A percentile compares a stretch with the other conserved stretches of the same genome.
Conservation (phyloP, 345 rosid genomes). For the Populus alba region DNA sequence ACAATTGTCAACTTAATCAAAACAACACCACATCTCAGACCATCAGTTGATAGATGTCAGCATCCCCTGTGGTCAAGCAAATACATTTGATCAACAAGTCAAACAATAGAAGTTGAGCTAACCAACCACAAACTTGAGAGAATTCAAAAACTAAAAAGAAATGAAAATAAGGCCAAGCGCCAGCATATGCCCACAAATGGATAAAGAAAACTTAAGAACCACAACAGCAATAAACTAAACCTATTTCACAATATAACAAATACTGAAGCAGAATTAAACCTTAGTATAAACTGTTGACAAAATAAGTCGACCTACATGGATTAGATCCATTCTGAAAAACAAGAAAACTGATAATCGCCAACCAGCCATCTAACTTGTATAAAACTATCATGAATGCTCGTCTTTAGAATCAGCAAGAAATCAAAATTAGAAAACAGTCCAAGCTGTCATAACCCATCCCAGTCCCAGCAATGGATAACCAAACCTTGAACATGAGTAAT, state of each 20-base stretch:
- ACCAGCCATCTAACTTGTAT: too few relatives aligned
- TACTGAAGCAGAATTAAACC: neutral
- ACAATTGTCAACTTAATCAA: neutral
- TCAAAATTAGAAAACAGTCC: neutral
- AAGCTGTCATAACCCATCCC: neutral
- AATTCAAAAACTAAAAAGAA: neutral
- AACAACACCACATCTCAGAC: neutral
- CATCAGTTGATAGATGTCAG: neutral
- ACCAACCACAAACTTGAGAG: neutral
- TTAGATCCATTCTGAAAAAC: neutral
- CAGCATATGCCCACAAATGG: neutral
- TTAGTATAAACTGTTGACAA: neutral
- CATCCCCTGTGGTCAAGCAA: neutral
- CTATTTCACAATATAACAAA: neutral
- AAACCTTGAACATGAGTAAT: neutral
- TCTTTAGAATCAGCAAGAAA: neutral
- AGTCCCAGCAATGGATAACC: neutral
- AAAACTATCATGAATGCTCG: neutral
- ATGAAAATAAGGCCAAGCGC: neutral
- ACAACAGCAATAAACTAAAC: neutral
- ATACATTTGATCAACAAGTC: neutral
- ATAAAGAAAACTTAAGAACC: neutral
- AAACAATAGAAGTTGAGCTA: neutral
- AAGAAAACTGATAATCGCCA: neutral
- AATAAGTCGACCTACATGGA: neutral